Percentiles rank a stretch among this genome's conserved stretches.
phyloP scores from a whole-genome alignment of 306 rosid genomes.

The Cicer judaicum region DNA sequence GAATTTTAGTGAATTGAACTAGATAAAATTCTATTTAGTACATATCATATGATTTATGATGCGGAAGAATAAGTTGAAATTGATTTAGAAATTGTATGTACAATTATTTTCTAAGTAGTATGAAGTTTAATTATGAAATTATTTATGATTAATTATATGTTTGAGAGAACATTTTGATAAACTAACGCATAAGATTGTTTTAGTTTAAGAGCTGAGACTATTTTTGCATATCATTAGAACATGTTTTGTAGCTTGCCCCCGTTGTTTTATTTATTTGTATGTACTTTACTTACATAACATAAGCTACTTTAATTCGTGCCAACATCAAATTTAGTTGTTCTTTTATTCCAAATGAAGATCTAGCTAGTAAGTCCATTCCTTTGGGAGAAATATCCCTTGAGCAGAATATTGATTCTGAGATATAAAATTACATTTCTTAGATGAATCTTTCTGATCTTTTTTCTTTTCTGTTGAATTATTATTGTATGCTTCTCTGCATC shows the following conservation, averaged over 20 bases:
- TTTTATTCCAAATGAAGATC: neutral
- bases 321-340: neutral
- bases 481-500: conserved; percentile 27
- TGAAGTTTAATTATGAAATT: neutral
- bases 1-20: neutral
- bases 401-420: conserved; percentile 56
- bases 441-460: conserved; percentile 42
- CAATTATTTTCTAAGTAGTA: neutral
- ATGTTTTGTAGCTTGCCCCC: no score
- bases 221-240: no score
- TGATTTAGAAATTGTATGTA: neutral
- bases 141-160: neutral
- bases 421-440: conserved; percentile 51
- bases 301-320: neutral
- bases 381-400: conserved; percentile 68
- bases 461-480: conserved; percentile 38
- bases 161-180: no score
- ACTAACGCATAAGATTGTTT: no score
- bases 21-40: neutral
- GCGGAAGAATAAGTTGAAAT: neutral
- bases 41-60: neutral
- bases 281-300: neutral
- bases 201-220: no score
- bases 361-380: conserved; percentile 79
- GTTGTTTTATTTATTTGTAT: no score